Percentiles rank a stretch among this genome's conserved stretches.
These are phyloP conservation scores for Phaffia rhodozyma DNA, from an alignment of 1,284 basidiomycete species.

Conservation along the genomic window DNA sequence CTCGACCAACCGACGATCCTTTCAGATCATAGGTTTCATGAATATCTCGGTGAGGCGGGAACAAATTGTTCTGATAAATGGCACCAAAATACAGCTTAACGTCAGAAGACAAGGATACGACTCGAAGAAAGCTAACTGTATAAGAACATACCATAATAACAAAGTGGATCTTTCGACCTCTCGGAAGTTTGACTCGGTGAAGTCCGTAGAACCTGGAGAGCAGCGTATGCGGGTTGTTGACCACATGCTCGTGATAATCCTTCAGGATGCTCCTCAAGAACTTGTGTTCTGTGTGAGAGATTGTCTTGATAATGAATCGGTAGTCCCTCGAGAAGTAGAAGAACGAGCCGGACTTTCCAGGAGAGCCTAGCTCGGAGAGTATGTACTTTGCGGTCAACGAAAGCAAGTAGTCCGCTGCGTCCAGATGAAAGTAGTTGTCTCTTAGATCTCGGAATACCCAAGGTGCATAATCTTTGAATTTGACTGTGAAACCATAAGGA, in stretches of 20 bases:
- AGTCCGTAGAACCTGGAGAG: slow-evolving; percentile 90
- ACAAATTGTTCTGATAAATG: slow-evolving; percentile 66
- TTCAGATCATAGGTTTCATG: slow-evolving; percentile 98
- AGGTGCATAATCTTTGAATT: slow-evolving; percentile 98
- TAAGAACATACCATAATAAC: slow-evolving; percentile 63
- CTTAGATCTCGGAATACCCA: slow-evolving; percentile 94
- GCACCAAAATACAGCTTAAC: not conserved
- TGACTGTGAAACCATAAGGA: slow-evolving; percentile 39
- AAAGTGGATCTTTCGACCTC: slow-evolving; percentile 92
- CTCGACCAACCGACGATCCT: slow-evolving; percentile 79
- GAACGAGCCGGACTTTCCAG: slow-evolving; percentile 95
- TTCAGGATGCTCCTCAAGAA: slow-evolving; percentile 77
- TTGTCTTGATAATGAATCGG: slow-evolving; percentile 99
- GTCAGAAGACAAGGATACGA: not conserved
- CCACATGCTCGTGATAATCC: slow-evolving; percentile 77
- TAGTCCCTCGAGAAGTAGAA: slow-evolving; percentile 99
- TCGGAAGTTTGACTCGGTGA: slow-evolving; percentile 90
- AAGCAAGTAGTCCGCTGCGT: slow-evolving; percentile 92
- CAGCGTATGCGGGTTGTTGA: slow-evolving; percentile 84
- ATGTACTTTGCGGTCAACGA: slow-evolving; percentile 97
- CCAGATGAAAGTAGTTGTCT: slow-evolving; percentile 86
- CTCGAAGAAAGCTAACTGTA: not conserved
- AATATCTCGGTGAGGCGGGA: slow-evolving; percentile 91
- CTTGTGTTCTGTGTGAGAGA: slow-evolving; percentile 86
- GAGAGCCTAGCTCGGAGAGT: slow-evolving; percentile 93